These are phyloP conservation scores for Tuber borchii DNA, from an alignment of 495 filamentous ascomycete genomes.

Conservation along the genomic window DNA sequence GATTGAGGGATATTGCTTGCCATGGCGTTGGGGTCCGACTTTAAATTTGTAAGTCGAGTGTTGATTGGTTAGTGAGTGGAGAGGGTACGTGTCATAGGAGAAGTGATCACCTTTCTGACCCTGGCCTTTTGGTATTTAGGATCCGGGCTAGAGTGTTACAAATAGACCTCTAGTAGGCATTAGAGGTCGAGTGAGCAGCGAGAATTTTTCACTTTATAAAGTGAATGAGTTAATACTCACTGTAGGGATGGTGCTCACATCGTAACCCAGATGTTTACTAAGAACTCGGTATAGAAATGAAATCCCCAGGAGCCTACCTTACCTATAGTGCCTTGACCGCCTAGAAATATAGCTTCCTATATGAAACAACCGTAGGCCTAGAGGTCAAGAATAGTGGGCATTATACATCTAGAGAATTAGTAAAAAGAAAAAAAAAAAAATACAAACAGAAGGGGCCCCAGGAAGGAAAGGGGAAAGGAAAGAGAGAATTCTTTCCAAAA, in stretches of 20 bases:
- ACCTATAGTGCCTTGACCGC: neutral
- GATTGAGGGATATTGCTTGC: neutral
- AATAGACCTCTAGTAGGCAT: too few relatives aligned
- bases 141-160: neutral
- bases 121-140: neutral
- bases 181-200: too few relatives aligned
- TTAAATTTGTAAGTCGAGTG: neutral
- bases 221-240: too few relatives aligned
- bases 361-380: neutral
- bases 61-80: neutral
- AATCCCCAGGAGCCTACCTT: neutral
- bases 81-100: neutral
- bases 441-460: neutral
- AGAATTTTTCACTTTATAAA: too few relatives aligned
- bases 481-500: neutral
- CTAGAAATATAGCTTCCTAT: neutral
- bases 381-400: neutral
- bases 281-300: neutral
- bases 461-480: neutral
- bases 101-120: neutral
- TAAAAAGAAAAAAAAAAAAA: neutral
- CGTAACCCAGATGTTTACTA: neutral
- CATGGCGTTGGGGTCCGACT: neutral
- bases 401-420: neutral
- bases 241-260: too few relatives aligned